phyloP scores from a whole-genome alignment of 257 asterid species.

The Lycium barbarum region DNA sequence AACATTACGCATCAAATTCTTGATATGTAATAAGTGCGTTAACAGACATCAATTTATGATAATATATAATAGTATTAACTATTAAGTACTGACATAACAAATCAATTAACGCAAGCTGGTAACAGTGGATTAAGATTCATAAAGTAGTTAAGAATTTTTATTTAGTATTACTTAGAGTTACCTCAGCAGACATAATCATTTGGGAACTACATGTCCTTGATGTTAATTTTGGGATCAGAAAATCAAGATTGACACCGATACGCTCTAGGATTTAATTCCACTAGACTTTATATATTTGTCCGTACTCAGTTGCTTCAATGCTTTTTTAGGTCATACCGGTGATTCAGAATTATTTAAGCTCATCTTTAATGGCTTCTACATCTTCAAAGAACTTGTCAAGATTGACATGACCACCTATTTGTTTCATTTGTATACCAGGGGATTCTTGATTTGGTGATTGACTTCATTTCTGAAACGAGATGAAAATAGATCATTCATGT shows the following conservation, averaged over 20 bases:
- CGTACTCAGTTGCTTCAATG: no score
- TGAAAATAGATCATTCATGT: slow-evolving; percentile 78
- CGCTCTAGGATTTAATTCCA: neutral
- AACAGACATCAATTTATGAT: no score
- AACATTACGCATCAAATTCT: no score
- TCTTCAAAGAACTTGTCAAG: slow-evolving; percentile 48
- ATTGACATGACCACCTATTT: slow-evolving; percentile 35
- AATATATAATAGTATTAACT: no score
- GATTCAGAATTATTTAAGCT: slow-evolving; percentile 20
- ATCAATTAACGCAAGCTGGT: no score
- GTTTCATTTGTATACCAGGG: slow-evolving; percentile 46
- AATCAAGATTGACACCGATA: neutral
- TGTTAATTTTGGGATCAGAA: neutral
- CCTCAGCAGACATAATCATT: no score
- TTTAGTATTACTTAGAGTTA: no score
- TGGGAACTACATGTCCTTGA: neutral
- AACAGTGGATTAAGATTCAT: no score
- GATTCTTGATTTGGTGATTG: slow-evolving; percentile 51
- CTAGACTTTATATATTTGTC: neutral
- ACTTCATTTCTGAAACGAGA: slow-evolving; percentile 53
- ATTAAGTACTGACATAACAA: no score
- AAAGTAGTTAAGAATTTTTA: no score
- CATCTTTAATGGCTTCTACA: slow-evolving; percentile 46
- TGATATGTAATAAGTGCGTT: no score
- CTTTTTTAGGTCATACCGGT: no score